Evolutionary conservation across 257 asterid genomes (phyloP), one percentile per base, ranked within the genome.

Genomic region (Solanum phureja): DNA sequence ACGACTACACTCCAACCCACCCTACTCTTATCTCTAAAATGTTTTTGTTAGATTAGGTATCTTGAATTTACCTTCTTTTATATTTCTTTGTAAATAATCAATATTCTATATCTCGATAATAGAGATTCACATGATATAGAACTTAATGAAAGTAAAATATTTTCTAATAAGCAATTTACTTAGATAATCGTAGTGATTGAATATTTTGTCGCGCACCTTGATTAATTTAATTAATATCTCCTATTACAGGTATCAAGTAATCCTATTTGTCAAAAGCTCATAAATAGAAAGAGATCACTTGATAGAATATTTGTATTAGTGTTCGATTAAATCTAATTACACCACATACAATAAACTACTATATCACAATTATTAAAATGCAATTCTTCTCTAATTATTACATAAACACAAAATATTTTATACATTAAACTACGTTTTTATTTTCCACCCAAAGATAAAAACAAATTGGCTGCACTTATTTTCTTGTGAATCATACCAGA

Each of bases 151-250:
- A 58, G 13, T 2, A 23, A 60, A 23, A 60, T 9, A 23, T 60
- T 60, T 8, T 60, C 7, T 60, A 23, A 21, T 3, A 60, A 60
- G 29, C 27, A 8, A 23, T 60, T 23, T 23, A 0, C 27, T 60
- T 60, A 23, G 6, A 60, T 60, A 60, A 60, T 23, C 1, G 3
- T 9, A 10, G 4, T 60, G 29, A 23, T 23, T 10, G 12, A 58
- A 21, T 58, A 7, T 19, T 7, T 58, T 58, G 9, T 0, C 11
- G 0, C 5, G 0, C 3, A 21, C 4, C 11, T 8, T 8, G 0
- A 58, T 3, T 58, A 58, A 56, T 16, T 52, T 16, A 19, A 16
- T 6, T 0, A 5, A 5, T 16, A 52, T 52, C 9, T 46, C 23
- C 9, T 52, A 16, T 16, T 52, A 52, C 7, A 1, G 1, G 3